Base-by-base conservation (phyloP, 2,329 filamentous ascomycete genomes). In the Neofusicoccum umdonicola region DNA sequence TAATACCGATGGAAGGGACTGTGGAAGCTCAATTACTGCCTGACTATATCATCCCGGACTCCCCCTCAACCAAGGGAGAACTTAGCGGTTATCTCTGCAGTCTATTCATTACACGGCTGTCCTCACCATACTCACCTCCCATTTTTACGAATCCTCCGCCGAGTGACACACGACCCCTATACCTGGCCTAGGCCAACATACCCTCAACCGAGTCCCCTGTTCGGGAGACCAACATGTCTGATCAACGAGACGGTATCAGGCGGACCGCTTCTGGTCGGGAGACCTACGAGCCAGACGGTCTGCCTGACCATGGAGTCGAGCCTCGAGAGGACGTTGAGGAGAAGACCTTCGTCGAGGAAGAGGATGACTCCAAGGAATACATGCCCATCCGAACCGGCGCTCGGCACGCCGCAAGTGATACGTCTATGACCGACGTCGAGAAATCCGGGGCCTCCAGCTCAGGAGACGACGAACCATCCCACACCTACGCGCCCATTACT, bases 201-300 rank as follows among this genome's bases (percentile, higher is more conserved):
- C 37, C n/a, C 54, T 12, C 39, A 6, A 8, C 37, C 13, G 12
- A 12, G 15, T 58, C 39, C 37, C 19, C n/a, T 15, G 12, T 1
- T 15, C 54, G 1, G 27, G n/a, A 19, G 4, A 6, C 8, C 42
- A 19, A 27, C 15, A 45, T 61, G 57, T 39, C 57, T 48, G 27
- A 39, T 22, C 31, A 7, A 7, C 15, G 17, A n/a, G 50, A 62
- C 41, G 71, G 71, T 27, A 69, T 71, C 11, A 60, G 68, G 27
- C 67, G 71, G 15, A 76, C 70, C 34, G 58, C 69, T 22, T 74
- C 73, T 39, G 71, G 71, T 4, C 69, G 71, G 27, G 70, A 73
- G 54, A 73, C 73, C 9, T 73, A 74, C 44, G 68, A 65, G 12
- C 72, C 71, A 17, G 72, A 74, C 52, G 72, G 72, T 9, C 69